A percentile compares a stretch with the other conserved stretches of the same genome.
phyloP scores from a whole-genome alignment of 2,329 filamentous ascomycete genomes.

The Sporothrix phasma region DNA sequence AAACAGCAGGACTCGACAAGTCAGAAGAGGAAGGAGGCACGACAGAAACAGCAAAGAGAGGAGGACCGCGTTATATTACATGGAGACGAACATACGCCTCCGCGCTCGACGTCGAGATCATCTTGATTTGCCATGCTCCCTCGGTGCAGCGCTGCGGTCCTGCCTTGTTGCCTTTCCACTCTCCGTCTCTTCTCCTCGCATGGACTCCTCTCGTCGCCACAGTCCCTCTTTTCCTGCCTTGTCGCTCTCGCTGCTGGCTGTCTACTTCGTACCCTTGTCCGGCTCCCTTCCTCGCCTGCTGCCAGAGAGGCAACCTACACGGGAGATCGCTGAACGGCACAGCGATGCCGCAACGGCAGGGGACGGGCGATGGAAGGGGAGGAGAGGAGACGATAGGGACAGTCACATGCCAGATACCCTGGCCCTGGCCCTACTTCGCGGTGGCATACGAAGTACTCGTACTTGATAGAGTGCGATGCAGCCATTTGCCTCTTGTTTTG shows the following conservation, averaged over 20 bases:
- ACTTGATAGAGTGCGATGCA: neutral
- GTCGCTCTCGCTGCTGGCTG: neutral
- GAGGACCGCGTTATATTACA: neutral
- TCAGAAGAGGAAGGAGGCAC: neutral
- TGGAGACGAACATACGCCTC: neutral
- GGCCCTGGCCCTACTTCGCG: neutral
- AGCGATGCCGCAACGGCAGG: neutral
- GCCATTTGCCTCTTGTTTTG: neutral
- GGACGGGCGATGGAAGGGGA: neutral
- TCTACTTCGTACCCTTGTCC: neutral
- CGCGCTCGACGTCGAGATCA: conserved; percentile 3
- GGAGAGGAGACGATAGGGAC: neutral
- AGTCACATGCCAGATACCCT: conserved; percentile 3
- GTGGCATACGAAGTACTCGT: too few species aligned
- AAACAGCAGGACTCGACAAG: neutral
- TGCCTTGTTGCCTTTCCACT: neutral
- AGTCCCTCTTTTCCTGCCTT: too few species aligned
- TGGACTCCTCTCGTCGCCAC: too few species aligned
- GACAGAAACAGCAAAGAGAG: neutral
- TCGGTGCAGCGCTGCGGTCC: neutral
- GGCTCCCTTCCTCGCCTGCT: neutral
- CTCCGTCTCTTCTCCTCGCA: neutral
- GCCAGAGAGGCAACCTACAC: neutral
- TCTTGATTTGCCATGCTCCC: conserved; percentile 4
- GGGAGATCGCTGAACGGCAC: neutral